Evolutionary conservation across 2,329 filamentous ascomycete species (phyloP).

Genomic region (Exutisphaerella laricina): DNA sequence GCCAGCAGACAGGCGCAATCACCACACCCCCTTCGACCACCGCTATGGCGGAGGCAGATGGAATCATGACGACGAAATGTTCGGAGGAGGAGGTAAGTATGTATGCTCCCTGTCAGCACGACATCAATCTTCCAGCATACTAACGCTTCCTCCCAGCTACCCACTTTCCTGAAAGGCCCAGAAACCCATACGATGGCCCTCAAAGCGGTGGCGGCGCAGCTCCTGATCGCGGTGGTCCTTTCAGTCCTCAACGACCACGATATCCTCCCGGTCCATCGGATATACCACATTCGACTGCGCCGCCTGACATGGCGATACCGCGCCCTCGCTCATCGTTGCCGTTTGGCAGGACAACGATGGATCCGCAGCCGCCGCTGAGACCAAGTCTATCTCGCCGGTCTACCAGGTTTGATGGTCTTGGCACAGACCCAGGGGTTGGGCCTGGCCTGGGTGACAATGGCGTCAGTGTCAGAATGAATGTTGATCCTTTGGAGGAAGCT

Average conservation of each 20-base stretch:
- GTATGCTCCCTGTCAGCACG: neutral
- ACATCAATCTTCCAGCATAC: neutral
- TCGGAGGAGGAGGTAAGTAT: slow-evolving; percentile 4
- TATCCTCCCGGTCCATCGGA: neutral
- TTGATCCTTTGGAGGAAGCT: neutral
- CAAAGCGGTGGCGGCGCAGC: neutral
- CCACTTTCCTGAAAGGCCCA: neutral
- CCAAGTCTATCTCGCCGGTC: neutral
- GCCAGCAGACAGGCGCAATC: neutral
- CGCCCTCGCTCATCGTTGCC: too few species aligned
- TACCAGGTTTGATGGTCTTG: neutral
- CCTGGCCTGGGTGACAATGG: neutral
- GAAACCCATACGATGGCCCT: neutral
- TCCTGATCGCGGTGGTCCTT: neutral
- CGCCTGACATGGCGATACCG: too few species aligned
- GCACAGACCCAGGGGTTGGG: neutral
- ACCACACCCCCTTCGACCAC: neutral
- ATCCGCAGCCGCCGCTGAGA: neutral
- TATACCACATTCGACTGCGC: neutral
- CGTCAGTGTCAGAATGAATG: neutral
- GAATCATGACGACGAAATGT: neutral
- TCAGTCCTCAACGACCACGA: neutral
- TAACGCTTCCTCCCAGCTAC: neutral
- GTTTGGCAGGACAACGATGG: neutral
- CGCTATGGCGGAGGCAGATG: neutral